Evolutionary conservation across 228 moss, liverwort and hornwort species (phyloP), one percentile per base, ranked within the genome.

Genomic region (Sphagnum magellanicum): DNA sequence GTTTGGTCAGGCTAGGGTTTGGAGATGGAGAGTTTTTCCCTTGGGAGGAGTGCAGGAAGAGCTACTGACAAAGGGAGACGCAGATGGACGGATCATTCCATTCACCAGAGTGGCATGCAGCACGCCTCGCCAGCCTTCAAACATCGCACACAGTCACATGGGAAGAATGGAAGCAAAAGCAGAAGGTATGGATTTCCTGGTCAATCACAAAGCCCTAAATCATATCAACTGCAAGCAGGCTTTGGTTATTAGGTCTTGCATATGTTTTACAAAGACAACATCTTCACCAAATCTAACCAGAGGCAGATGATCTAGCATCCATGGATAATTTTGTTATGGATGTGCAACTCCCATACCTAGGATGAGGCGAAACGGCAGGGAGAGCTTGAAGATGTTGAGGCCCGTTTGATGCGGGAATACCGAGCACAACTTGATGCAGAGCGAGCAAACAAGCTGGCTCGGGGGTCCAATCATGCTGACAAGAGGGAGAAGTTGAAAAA

Each of bases 51-150:
- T 78, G 78, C 74, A 69, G 78, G 95, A 89, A 88, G 68, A 84
- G 92, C 84, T 94, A 89, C 92, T 98, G 91, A 98, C 94, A 92
- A 98, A 90, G 90, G 84, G 83, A 91, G 89, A 81, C 94, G 98
- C 98, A 98, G 98, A 98, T 98, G 98, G 98, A 98, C 94, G 98
- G 98, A 98, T 98, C 98, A 90, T 98, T 98, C 90, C 98, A 98
- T 98, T 98, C 98, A 90, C 98, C 98, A 98, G 98, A 98, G 94
- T 98, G 98, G 98, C 98, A 98, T 93, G 98, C 98, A 79, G 98
- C 98, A 89, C 98, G 98, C 72, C 82, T 98, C 79, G 98, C 98
- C 74, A 94, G 94, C 71, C 92, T 98, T 77, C 98, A 98, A 73
- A 98, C 98, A 66, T 98, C 98, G 51, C 98, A 98, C 74, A 98